These are phyloP conservation scores for Cercospora zeae-maydis DNA, from an alignment of 2,329 filamentous ascomycete genomes.

Conservation along the genomic window DNA sequence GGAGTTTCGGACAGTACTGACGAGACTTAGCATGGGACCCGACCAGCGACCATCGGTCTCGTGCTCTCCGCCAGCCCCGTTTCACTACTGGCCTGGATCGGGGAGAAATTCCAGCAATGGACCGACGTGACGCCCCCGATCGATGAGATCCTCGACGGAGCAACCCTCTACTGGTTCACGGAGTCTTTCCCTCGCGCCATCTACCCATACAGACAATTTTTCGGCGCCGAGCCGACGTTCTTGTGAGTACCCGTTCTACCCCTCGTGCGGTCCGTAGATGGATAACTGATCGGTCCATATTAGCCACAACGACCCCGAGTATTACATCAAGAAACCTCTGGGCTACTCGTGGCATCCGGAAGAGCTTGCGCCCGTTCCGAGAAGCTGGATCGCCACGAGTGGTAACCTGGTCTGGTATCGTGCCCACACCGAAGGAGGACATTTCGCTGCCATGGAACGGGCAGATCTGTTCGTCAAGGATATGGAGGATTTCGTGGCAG, in stretches of 20 bases:
- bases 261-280: neutral
- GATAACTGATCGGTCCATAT: neutral
- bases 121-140: slow-evolving; percentile 44
- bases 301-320: slow-evolving; percentile 28
- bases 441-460: slow-evolving; percentile 39
- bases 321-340: slow-evolving; percentile 40
- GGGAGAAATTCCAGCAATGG: slow-evolving; percentile 57
- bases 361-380: slow-evolving; percentile 42
- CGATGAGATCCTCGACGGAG: slow-evolving; percentile 46
- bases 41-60: slow-evolving; percentile 55
- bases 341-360: slow-evolving; percentile 46
- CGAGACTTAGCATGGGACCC: slow-evolving; percentile 47
- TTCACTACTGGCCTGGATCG: slow-evolving; percentile 56
- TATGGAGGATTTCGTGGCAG: slow-evolving; percentile 34
- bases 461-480: slow-evolving; percentile 32
- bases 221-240: slow-evolving; percentile 25
- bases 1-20: neutral
- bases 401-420: slow-evolving; percentile 41
- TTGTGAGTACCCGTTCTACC: neutral
- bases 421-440: slow-evolving; percentile 40
- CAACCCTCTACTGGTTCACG: slow-evolving; percentile 57
- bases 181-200: slow-evolving; percentile 39
- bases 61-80: slow-evolving; percentile 52
- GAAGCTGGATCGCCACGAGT: slow-evolving; percentile 38
- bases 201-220: slow-evolving; percentile 49